These are phyloP conservation scores for Penicillium lividum DNA, from an alignment of 495 filamentous ascomycete genomes.

Conservation along the genomic window DNA sequence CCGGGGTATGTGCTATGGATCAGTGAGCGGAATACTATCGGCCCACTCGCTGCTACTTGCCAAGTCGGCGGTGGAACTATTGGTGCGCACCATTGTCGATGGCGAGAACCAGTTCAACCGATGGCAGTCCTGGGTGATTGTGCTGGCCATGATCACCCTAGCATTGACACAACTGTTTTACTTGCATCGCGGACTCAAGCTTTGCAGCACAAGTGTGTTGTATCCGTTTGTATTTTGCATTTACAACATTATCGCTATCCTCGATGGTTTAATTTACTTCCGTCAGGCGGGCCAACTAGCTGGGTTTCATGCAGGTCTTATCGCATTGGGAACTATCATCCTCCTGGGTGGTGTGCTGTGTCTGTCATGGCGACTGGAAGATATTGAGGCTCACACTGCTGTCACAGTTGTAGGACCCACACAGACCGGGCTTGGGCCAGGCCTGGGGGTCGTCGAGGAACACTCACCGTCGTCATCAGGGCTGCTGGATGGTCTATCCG, in stretches of 20 bases:
- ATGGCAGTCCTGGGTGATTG: constrained; percentile 95
- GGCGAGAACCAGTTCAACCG: constrained; percentile 91
- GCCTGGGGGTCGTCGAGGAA: constrained; percentile 47
- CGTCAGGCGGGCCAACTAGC: constrained; percentile 78
- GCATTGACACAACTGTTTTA: constrained; percentile 94
- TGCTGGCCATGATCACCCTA: constrained; percentile 76
- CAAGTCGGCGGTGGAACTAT: constrained; percentile 93
- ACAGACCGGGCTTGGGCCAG: constrained; percentile 45
- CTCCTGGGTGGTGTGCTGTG: constrained; percentile 86
- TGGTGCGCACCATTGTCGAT: constrained; percentile 90
- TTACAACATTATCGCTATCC: constrained; percentile 98
- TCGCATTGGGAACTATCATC: constrained; percentile 83
- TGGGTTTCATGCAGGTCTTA: constrained; percentile 74
- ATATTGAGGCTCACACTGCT: constrained; percentile 59
- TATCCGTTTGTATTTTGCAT: constrained; percentile 99
- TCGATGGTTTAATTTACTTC: constrained; percentile 98
- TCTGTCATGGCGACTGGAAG: constrained; percentile 89
- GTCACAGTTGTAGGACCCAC: constrained; percentile 39
- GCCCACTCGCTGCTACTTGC: constrained; percentile 91
- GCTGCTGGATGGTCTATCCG: constrained; percentile 28
- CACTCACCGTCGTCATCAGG: constrained; percentile 25
- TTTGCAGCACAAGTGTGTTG: constrained; percentile 92
- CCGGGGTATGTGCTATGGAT: constrained; percentile 84
- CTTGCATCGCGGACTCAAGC: constrained; percentile 87
- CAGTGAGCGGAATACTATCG: constrained; percentile 88